These are phyloP conservation scores for Trypanosoma melophagium DNA, from an alignment of 208 protist species.

Conservation along the genomic window DNA sequence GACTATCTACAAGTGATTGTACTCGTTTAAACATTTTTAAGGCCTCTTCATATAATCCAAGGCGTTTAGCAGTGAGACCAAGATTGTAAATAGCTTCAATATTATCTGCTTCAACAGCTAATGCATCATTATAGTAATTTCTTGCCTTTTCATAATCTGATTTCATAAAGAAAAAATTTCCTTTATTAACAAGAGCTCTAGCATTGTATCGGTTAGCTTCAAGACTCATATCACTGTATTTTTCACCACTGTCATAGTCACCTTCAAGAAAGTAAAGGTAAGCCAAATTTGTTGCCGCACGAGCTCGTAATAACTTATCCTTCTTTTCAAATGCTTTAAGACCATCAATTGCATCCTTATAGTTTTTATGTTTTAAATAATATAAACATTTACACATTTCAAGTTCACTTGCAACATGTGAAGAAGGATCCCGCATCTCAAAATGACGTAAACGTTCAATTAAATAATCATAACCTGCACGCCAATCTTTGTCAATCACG, in stretches of 20 bases:
- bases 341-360: constrained; percentile 91
- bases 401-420: constrained; percentile 91
- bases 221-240: constrained; percentile 95
- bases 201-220: constrained; percentile 96
- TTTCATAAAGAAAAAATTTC: constrained; percentile 93
- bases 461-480: constrained; percentile 93
- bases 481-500: constrained; percentile 91
- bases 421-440: constrained; percentile 86
- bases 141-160: constrained; percentile 89
- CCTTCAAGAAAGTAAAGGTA: constrained; percentile 98
- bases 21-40: constrained; percentile 95
- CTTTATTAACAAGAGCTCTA: constrained; percentile 97
- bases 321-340: constrained; percentile 96
- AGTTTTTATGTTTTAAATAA: constrained; percentile 94
- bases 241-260: constrained; percentile 94
- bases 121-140: constrained; percentile 93
- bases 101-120: constrained; percentile 96
- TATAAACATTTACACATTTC: constrained; percentile 95
- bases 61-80: constrained; percentile 89
- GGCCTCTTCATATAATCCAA: constrained; percentile 91
- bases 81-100: constrained; percentile 98
- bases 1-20: constrained; percentile 89
- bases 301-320: constrained; percentile 87
- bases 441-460: constrained; percentile 91
- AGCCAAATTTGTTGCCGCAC: constrained; percentile 96